Conservation (phyloP, 306 rosid genomes). For the Cyclanthera cordifolia region DNA sequence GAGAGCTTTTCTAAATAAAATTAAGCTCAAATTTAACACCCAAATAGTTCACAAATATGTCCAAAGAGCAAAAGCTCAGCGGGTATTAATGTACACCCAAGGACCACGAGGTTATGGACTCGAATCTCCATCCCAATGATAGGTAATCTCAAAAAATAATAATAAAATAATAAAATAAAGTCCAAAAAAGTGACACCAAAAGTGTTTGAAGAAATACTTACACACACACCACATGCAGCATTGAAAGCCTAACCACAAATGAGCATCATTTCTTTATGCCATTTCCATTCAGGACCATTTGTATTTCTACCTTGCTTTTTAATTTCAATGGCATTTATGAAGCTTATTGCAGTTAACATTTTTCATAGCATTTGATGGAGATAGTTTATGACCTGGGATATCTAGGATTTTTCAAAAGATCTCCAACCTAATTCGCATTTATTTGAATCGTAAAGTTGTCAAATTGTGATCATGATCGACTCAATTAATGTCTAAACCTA, state of each 20-base stretch:
- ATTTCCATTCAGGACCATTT: neutral
- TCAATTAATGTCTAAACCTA: too few species aligned
- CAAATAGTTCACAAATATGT: too few species aligned
- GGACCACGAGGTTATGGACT: too few species aligned
- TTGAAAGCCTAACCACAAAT: slow-evolving; percentile 1
- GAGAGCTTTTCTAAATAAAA: too few species aligned
- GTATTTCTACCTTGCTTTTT: neutral
- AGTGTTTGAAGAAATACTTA: slow-evolving; percentile 1
- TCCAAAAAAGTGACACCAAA: neutral
- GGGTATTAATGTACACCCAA: too few species aligned
- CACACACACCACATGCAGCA: slow-evolving; percentile 8
- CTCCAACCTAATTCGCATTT: neutral
- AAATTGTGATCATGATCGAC: neutral
- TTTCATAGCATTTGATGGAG: neutral
- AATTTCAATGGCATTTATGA: slow-evolving; percentile 4
- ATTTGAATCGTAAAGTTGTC: neutral
- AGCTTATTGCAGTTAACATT: neutral
- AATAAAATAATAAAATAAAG: too few species aligned
- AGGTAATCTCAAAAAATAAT: too few species aligned
- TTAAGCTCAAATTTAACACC: too few species aligned
- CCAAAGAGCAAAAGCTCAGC: too few species aligned
- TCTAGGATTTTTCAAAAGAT: neutral
- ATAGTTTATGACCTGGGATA: neutral
- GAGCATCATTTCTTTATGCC: neutral
- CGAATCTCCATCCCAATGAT: too few species aligned